Percentiles rank a stretch among this genome's conserved stretches.
These are phyloP conservation scores for Diaporthe vexans DNA, from an alignment of 2,329 filamentous ascomycete genomes.

Conservation along the genomic window DNA sequence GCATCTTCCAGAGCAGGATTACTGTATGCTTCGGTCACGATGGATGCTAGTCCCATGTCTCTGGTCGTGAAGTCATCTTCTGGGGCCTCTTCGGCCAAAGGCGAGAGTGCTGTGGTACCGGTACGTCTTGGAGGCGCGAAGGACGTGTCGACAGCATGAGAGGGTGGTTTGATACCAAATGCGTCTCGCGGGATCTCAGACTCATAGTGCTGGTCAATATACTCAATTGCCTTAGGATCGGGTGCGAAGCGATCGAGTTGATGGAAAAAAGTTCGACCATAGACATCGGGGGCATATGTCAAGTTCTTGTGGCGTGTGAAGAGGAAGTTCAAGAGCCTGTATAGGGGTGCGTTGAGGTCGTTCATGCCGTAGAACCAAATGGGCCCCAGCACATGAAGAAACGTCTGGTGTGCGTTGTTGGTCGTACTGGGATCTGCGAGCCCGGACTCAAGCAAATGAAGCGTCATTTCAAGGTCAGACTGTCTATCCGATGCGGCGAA, in stretches of 20 bases:
- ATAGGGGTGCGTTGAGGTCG: conserved; percentile 45
- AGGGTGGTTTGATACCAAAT: conserved; percentile 56
- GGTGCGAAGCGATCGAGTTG: conserved; percentile 48
- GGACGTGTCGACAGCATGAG: conserved; percentile 41
- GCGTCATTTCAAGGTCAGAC: conserved; percentile 42
- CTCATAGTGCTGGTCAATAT: conserved; percentile 44
- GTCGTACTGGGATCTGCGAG: conserved; percentile 47
- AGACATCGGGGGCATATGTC: conserved; percentile 55
- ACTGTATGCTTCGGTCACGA: conserved; percentile 52
- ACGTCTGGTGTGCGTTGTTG: conserved; percentile 64
- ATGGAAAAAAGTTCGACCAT: conserved; percentile 68
- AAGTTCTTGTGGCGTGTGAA: conserved; percentile 44
- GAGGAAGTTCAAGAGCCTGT: conserved; percentile 52
- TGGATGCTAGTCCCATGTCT: conserved; percentile 54
- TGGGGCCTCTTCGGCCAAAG: conserved; percentile 42
- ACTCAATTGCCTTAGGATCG: conserved; percentile 51
- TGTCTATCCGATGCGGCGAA: conserved; percentile 55
- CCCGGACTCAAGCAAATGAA: conserved; percentile 48
- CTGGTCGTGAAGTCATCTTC: conserved; percentile 47
- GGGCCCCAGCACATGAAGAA: conserved; percentile 59
- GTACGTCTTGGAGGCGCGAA: conserved; percentile 29
- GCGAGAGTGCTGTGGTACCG: conserved; percentile 41
- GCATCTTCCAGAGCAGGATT: conserved; percentile 56
- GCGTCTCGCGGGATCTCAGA: conserved; percentile 60
- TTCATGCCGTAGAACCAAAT: conserved; percentile 51